Conservation (phyloP, 352 stramenopile species). For the Achlya hypogyna region DNA sequence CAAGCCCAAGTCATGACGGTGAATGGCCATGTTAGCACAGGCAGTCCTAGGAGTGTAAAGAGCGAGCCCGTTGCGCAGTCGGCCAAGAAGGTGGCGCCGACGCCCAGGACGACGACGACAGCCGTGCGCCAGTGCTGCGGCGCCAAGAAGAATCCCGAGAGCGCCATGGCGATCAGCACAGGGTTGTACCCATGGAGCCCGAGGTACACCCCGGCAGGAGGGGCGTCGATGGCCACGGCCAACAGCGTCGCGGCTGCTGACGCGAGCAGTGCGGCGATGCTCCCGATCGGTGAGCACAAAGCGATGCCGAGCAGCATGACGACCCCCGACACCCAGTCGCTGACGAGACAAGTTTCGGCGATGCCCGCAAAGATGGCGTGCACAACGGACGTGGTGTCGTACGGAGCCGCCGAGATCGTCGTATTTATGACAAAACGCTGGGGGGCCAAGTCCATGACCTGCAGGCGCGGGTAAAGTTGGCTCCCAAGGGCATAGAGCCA, state of each 20-base stretch:
- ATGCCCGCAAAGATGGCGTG: slow-evolving; percentile 13
- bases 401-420: background rate
- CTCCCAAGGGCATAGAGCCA: slow-evolving; percentile 10
- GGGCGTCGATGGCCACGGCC: background rate
- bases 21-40: slow-evolving; percentile 21
- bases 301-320: slow-evolving; percentile 17
- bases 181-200: slow-evolving; percentile 19
- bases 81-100: background rate
- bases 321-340: slow-evolving; percentile 4
- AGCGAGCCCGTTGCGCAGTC: background rate
- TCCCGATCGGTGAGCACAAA: slow-evolving; percentile 7
- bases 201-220: background rate
- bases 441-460: background rate
- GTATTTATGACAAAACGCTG: background rate
- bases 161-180: slow-evolving; percentile 7
- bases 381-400: background rate
- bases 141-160: slow-evolving; percentile 16
- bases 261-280: slow-evolving; percentile 1
- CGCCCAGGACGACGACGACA: background rate
- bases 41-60: slow-evolving; percentile 13
- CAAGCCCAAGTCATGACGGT: slow-evolving; percentile 20
- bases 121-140: background rate
- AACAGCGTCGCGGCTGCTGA: slow-evolving; percentile 1
- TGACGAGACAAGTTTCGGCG: slow-evolving; percentile 17
- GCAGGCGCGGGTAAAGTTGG: background rate